phyloP scores from a whole-genome alignment of 371 early-diverging fungal species.

The Quaeritorhiza haematococci region DNA sequence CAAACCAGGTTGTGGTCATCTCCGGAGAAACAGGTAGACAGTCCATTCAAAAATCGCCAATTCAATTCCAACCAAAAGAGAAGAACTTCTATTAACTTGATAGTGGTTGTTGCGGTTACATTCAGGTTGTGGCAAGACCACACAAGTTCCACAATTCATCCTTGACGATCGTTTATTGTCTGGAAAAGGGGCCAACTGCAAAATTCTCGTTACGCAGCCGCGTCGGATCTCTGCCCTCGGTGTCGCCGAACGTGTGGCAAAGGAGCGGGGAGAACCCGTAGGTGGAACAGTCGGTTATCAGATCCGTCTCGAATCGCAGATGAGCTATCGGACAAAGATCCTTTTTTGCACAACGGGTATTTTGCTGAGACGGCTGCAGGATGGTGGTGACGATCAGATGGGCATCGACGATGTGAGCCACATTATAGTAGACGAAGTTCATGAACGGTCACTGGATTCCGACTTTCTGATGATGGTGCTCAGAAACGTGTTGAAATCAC shows the following conservation, averaged over 20 bases:
- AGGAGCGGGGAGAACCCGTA: constrained; percentile 33
- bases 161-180: constrained; percentile 35
- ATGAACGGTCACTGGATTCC: constrained; percentile 54
- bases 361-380: constrained; percentile 47
- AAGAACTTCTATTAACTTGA: neutral
- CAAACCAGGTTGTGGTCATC: constrained; percentile 34
- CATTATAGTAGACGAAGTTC: constrained; percentile 57
- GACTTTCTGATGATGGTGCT: constrained; percentile 51
- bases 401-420: constrained; percentile 48
- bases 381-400: constrained; percentile 25
- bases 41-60: no score
- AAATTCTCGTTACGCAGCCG: constrained; percentile 39
- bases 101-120: constrained; percentile 16
- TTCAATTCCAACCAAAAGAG: neutral
- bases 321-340: constrained; percentile 39
- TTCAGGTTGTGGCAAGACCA: constrained; percentile 51
- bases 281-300: constrained; percentile 47
- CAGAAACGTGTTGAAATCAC: constrained; percentile 11
- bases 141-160: constrained; percentile 61
- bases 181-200: constrained; percentile 21
- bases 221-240: constrained; percentile 59
- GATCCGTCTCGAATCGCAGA: constrained; percentile 46
- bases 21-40: constrained; percentile 41
- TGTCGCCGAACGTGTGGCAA: constrained; percentile 48
- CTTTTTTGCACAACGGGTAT: constrained; percentile 60